A percentile compares a stretch with the other conserved stretches of the same genome.
Evolutionary conservation across 2,329 filamentous ascomycete species (phyloP).

Genomic region (Hypoxylon sp.): DNA sequence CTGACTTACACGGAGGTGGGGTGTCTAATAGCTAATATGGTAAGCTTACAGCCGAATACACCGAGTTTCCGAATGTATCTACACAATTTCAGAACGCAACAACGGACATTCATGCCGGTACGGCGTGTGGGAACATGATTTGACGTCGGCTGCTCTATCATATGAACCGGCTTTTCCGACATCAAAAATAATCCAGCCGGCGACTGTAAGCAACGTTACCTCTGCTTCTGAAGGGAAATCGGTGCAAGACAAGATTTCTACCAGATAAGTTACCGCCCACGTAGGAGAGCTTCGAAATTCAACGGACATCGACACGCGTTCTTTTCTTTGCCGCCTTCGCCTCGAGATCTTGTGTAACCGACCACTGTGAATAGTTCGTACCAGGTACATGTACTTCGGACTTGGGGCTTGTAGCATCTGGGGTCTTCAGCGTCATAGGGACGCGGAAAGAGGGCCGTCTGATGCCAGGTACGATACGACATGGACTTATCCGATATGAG

Average conservation of each 20-base stretch:
- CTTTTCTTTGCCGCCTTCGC: background rate
- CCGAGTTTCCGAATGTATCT: background rate
- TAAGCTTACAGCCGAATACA: slow-evolving; percentile 11
- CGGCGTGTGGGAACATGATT: background rate
- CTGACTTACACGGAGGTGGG: slow-evolving; percentile 1
- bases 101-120: background rate
- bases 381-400: background rate
- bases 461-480: background rate
- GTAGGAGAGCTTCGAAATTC: background rate
- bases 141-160: background rate
- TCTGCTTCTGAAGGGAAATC: background rate
- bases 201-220: background rate
- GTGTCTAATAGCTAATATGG: background rate
- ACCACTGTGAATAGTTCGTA: background rate
- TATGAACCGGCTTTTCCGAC: background rate
- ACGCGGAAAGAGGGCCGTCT: background rate
- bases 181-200: background rate
- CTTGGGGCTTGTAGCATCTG: background rate
- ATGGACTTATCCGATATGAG: background rate
- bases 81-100: background rate
- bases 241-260: background rate
- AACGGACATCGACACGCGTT: background rate
- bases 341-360: background rate
- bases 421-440: background rate
- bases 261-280: background rate